These are phyloP conservation scores for Diaporthe destruens DNA, from an alignment of 2,329 filamentous ascomycete genomes.

Conservation along the genomic window DNA sequence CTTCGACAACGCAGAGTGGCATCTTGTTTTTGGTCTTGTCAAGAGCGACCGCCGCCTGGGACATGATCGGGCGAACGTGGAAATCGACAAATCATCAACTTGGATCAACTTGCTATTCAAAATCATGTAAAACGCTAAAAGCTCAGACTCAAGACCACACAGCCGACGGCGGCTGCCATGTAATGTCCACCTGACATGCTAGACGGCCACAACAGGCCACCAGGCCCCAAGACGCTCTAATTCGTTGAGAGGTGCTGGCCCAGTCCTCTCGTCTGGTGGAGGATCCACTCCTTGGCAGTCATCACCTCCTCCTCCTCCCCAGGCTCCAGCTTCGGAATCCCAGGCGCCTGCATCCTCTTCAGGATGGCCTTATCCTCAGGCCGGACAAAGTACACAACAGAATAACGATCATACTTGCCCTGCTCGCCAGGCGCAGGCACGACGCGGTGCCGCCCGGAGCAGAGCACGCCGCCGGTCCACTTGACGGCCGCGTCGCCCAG, in stretches of 20 bases:
- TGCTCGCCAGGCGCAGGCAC: slow-evolving; percentile 47
- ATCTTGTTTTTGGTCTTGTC: too few species aligned
- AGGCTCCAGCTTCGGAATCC: slow-evolving; percentile 39
- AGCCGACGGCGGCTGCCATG: too few species aligned
- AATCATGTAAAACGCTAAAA: background rate
- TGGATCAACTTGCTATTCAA: background rate
- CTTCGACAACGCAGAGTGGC: too few species aligned
- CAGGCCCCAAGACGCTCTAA: background rate
- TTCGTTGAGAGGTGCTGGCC: slow-evolving; percentile 27
- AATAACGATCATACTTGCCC: slow-evolving; percentile 39
- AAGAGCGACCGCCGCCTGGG: too few species aligned
- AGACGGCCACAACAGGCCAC: background rate
- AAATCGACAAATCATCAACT: background rate
- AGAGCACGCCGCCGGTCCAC: slow-evolving; percentile 50
- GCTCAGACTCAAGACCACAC: background rate
- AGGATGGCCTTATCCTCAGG: slow-evolving; percentile 42
- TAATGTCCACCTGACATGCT: too few species aligned
- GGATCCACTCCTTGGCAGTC: slow-evolving; percentile 42
- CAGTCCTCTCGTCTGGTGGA: slow-evolving; percentile 31
- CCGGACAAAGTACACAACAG: slow-evolving; percentile 43
- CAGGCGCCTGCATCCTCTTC: slow-evolving; percentile 38
- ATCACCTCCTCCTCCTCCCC: slow-evolving; percentile 35
- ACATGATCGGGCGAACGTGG: too few species aligned
- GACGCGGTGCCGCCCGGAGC: slow-evolving; percentile 52
- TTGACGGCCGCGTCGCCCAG: slow-evolving; percentile 54